Evolutionary conservation across 768 basidiomycete species (phyloP).

Genomic region (Amanita rubescens): DNA sequence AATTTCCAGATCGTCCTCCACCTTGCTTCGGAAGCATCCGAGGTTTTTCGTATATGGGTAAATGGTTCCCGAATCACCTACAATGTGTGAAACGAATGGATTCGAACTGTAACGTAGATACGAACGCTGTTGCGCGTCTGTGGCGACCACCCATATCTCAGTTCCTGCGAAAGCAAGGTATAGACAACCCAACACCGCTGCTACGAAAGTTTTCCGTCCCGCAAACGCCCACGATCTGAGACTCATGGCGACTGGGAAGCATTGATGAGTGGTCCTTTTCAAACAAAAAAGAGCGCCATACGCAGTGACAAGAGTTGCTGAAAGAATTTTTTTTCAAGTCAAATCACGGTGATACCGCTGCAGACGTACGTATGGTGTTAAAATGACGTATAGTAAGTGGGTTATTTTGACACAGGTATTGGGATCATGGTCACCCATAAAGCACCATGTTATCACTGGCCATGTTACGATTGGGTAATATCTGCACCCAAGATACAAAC

Average conservation of each 20-base stretch:
- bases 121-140: constrained; percentile 12
- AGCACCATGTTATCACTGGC: constrained; percentile 19
- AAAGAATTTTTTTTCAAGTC: not conserved
- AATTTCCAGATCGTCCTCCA: not conserved
- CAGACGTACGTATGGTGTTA: constrained; percentile 17
- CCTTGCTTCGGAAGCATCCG: constrained; percentile 7
- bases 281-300: not conserved
- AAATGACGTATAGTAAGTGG: constrained; percentile 14
- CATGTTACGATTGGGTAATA: constrained; percentile 20
- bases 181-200: constrained; percentile 10
- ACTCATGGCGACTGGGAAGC: constrained; percentile 17
- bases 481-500: constrained; percentile 18
- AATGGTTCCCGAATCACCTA: not conserved
- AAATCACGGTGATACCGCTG: not conserved
- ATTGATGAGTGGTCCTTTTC: constrained; percentile 14
- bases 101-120: not conserved
- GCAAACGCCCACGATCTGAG: constrained; percentile 22
- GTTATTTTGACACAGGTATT: constrained; percentile 14
- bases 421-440: constrained; percentile 14
- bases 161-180: constrained; percentile 13
- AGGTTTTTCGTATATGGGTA: constrained; percentile 1
- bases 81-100: not conserved
- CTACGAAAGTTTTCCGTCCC: constrained; percentile 11
- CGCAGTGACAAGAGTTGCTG: constrained; percentile 1
- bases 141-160: constrained; percentile 19